phyloP scores from a whole-genome alignment of 176 grass and related monocot species.

The Microstegium vimineum region DNA sequence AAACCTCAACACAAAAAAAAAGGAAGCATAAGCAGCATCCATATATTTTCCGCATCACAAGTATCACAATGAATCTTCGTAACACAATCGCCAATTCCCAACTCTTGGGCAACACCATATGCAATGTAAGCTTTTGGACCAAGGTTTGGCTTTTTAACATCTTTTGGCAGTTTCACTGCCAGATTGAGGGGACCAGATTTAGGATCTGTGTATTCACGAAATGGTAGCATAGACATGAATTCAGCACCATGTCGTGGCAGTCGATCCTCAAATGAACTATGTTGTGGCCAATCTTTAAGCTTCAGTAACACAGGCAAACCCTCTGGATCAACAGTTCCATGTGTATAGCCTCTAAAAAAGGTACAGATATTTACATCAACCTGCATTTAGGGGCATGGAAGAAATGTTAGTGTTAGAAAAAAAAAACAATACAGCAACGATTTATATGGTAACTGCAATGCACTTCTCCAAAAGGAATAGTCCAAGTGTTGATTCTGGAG shows the following conservation, averaged over 20 bases:
- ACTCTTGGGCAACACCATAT: constrained; percentile 76
- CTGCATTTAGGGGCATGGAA: constrained; percentile 24
- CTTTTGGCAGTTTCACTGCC: constrained; percentile 36
- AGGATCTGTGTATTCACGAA: constrained; percentile 76
- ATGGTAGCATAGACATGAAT: constrained; percentile 57
- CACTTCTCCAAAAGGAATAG: not conserved
- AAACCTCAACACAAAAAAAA: too few relatives aligned
- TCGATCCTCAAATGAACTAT: constrained; percentile 62
- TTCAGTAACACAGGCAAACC: constrained; percentile 64
- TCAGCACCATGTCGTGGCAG: constrained; percentile 64
- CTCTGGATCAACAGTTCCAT: constrained; percentile 19
- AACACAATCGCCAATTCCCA: constrained; percentile 82
- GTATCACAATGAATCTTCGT: constrained; percentile 87
- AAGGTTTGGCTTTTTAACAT: constrained; percentile 54
- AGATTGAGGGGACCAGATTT: constrained; percentile 66
- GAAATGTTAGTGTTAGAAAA: not conserved
- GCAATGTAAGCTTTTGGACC: constrained; percentile 85
- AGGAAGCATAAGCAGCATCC: not conserved
- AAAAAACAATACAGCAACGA: not conserved
- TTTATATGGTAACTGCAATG: not conserved
- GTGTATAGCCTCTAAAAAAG: constrained; percentile 64
- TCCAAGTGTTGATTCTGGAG: not conserved
- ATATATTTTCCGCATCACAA: constrained; percentile 63
- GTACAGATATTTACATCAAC: constrained; percentile 48
- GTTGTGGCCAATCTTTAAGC: constrained; percentile 74